Base-by-base conservation (phyloP, 75 land plant species). In the Gnetum montanum region DNA sequence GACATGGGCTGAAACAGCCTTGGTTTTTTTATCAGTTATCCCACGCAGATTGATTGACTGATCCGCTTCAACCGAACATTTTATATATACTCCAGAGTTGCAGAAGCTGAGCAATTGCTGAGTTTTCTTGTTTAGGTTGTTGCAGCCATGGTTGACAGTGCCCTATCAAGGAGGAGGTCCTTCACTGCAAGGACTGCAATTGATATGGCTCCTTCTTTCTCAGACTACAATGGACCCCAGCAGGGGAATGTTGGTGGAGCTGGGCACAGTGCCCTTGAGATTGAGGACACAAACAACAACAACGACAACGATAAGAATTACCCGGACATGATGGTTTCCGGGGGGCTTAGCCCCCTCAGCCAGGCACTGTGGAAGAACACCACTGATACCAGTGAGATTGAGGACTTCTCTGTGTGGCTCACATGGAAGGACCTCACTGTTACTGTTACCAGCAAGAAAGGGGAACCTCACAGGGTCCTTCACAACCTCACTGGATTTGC, bases 381-480 rank as follows among this genome's bases (percentile, higher is more conserved):
- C 18, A 52, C 55, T 3, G 55, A 52, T 52, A 52, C 55, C 2
- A 27, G 36, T 30, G 36, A 52, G 55, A 52, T 52, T 20, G 29
- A 16, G 3, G 55, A 52, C 12, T 25, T 52, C 10, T 52, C 55
- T 10, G 55, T 30, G 0, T 52, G 55, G 55, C 74, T 78, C 13
- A 78, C 82, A 12, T 78, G 82, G 82, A 49, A 64, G 65, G 82
- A 78, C 31, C 30, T 78, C 46, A 49, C 36, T 26, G 80, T 78
- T 23, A 46, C 63, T 4, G 80, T 68, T 7, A 38, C 69, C 16
- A 75, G 65, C 48, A 34, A 46, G 11, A 56, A 54, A 30, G 80
- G 74, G 44, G 65, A 61, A 59, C 62, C 33, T n/a, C 62, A 57
- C 12, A 51, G 28, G 1, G 40, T 78, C 34, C 75, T 78, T 4